Evolutionary conservation across 176 grass and related monocot genomes (phyloP), one percentile per base, ranked within the genome.

Genomic region (Zea mays): DNA sequence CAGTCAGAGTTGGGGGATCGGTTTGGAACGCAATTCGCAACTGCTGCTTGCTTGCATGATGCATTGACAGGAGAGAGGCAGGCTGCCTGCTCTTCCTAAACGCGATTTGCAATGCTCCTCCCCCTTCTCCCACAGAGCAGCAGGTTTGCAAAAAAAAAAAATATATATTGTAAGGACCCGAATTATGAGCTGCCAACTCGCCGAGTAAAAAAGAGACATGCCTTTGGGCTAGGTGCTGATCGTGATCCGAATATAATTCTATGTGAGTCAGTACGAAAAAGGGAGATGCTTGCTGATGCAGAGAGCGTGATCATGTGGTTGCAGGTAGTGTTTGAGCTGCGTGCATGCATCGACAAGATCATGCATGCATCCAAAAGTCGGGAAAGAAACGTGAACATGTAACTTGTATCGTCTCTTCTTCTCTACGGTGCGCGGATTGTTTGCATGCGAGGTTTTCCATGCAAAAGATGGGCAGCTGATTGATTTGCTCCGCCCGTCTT

Each of bases 1-100:
- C 76, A 55, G 86, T 84, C 75, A 75, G 70, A 84, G 55, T 69
- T 88, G 81, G 76, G 76, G 69, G 55, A 75, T 71, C 40, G 76
- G 86, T 46, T 46, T 38, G 46, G n/a, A 69, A 34, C 60, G 43
- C 76, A 87, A 52, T 67, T 71, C 27, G 27, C 27, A 27, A 27
- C 27, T 27, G 27, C 27, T 27, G 27, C 27, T 27, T 27, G 27
- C 27, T 27, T 27, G 27, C 27, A 27, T 27, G 27, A 27, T 27
- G 27, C 27, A 27, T 27, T 27, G 27, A 27, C 27, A 27, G 27
- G 27, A 27, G 27, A 27, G 27, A 27, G 27, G 27, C 27, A 27
- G 27, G 27, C 27, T 27, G 27, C 27, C 27, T 27, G 27, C 27
- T 27, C 27, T 27, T 27, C 27, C 27, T 27, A 27, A 27, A 27